Conservation (phyloP, 352 stramenopile species). For the Peronospora destructor region DNA sequence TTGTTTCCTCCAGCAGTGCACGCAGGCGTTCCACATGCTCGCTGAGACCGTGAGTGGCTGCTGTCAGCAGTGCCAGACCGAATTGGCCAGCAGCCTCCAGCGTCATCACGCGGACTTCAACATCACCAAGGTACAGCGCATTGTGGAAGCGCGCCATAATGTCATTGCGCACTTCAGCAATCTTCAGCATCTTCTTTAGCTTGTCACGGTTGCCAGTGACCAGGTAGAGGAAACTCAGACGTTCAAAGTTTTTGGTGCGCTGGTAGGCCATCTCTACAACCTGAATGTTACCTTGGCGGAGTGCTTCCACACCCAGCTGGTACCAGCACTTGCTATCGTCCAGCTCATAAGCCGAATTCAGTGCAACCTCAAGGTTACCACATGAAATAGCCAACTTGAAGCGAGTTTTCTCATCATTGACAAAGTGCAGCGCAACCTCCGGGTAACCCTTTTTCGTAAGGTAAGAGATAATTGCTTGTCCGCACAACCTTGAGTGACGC, state of each 20-base stretch:
- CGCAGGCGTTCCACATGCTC: constrained; percentile 93
- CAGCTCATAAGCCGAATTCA: constrained; percentile 94
- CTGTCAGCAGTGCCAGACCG: constrained; percentile 93
- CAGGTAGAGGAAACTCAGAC: constrained; percentile 98
- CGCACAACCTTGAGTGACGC: constrained; percentile 92
- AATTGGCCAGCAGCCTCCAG: constrained; percentile 95
- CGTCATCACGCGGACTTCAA: constrained; percentile 91
- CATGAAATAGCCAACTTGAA: constrained; percentile 98
- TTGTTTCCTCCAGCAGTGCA: constrained; percentile 87
- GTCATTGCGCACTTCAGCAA: constrained; percentile 95
- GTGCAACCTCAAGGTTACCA: constrained; percentile 97
- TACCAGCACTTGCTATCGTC: constrained; percentile 95
- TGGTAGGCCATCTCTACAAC: constrained; percentile 99
- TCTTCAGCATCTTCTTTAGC: constrained; percentile 99
- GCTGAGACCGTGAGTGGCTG: constrained; percentile 91
- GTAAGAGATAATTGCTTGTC: constrained; percentile 98
- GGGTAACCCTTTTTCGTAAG: constrained; percentile 99
- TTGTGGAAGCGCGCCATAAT: constrained; percentile 99
- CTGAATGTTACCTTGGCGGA: constrained; percentile 98
- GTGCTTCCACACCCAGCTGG: constrained; percentile 93
- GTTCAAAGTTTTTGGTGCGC: constrained; percentile 99
- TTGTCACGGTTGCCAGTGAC: constrained; percentile 98
- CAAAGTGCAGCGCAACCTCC: constrained; percentile 99
- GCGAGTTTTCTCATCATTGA: constrained; percentile 95
- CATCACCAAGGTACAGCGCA: constrained; percentile 95